These are phyloP conservation scores for Mortierella sp. DNA, from an alignment of 371 early-diverging fungal genomes.

Conservation along the genomic window DNA sequence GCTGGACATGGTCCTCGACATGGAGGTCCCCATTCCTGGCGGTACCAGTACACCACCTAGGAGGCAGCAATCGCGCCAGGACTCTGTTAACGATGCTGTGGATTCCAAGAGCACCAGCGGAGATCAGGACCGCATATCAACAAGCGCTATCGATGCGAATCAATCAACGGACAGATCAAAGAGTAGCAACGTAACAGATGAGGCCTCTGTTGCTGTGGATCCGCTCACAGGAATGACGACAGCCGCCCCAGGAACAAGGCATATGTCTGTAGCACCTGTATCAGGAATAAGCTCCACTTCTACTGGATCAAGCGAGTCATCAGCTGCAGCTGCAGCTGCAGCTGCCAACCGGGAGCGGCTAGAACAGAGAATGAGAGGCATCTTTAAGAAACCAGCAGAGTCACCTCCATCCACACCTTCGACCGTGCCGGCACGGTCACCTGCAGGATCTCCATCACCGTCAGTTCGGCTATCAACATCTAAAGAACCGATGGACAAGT, in stretches of 20 bases:
- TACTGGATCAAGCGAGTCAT: not conserved
- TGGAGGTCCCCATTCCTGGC: slow-evolving; percentile 54
- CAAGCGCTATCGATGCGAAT: not conserved
- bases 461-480: slow-evolving; percentile 15
- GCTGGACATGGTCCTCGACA: slow-evolving; percentile 82
- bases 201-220: slow-evolving; percentile 24
- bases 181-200: not conserved
- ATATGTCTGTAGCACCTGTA: slow-evolving; percentile 34
- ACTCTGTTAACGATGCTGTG: not conserved
- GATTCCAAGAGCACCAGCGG: not conserved
- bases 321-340: slow-evolving; percentile 25
- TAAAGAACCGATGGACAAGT: not conserved
- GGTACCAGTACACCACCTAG: slow-evolving; percentile 23
- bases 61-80: slow-evolving; percentile 4
- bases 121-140: slow-evolving; percentile 10
- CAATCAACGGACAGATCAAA: slow-evolving; percentile 7
- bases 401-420: slow-evolving; percentile 34
- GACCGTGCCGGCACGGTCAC: not conserved
- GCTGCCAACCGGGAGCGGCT: slow-evolving; percentile 46
- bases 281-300: slow-evolving; percentile 4
- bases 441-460: slow-evolving; percentile 15
- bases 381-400: slow-evolving; percentile 40
- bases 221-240: slow-evolving; percentile 48
- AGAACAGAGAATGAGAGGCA: slow-evolving; percentile 50
- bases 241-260: slow-evolving; percentile 18